phyloP scores from a whole-genome alignment of 2,329 filamentous ascomycete species.

The Xylariales sp. region DNA sequence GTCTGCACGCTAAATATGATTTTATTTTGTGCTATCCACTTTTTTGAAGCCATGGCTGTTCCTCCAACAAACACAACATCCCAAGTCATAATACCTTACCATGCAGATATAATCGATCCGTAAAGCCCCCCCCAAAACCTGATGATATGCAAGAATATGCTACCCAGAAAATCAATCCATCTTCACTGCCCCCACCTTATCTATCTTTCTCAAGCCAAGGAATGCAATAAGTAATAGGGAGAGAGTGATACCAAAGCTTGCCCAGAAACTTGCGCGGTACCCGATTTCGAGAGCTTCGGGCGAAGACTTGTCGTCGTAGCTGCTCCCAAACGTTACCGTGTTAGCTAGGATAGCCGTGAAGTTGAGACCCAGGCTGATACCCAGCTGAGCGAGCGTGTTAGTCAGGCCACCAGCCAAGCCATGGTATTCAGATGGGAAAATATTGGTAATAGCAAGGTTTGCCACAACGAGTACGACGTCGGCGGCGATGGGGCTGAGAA shows the following conservation, averaged over 20 bases:
- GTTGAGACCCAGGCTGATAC: constrained; percentile 9
- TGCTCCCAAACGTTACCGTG: constrained; percentile 5
- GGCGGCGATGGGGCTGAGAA: neutral
- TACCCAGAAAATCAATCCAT: constrained; percentile 3
- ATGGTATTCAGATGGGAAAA: constrained; percentile 10
- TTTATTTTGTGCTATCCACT: too few species aligned
- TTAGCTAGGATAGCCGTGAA: constrained; percentile 8
- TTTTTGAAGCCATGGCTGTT: too few species aligned
- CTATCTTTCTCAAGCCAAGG: neutral
- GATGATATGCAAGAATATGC: too few species aligned
- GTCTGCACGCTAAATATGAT: too few species aligned
- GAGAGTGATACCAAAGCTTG: constrained; percentile 3
- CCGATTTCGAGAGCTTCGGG: constrained; percentile 10
- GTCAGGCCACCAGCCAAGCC: constrained; percentile 10
- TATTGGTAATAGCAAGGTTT: neutral
- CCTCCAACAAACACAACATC: too few species aligned
- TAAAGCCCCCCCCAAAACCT: too few species aligned
- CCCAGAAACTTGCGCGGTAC: constrained; percentile 11
- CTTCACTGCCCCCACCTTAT: constrained; percentile 2
- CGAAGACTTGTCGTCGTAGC: constrained; percentile 1
- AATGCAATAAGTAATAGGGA: neutral
- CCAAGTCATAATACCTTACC: too few species aligned
- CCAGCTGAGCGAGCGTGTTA: constrained; percentile 12
- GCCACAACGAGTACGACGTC: constrained; percentile 5
- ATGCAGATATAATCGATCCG: too few species aligned